Evolutionary conservation across 371 early-diverging fungal species (phyloP).

Genomic region (Mucor sp.): DNA sequence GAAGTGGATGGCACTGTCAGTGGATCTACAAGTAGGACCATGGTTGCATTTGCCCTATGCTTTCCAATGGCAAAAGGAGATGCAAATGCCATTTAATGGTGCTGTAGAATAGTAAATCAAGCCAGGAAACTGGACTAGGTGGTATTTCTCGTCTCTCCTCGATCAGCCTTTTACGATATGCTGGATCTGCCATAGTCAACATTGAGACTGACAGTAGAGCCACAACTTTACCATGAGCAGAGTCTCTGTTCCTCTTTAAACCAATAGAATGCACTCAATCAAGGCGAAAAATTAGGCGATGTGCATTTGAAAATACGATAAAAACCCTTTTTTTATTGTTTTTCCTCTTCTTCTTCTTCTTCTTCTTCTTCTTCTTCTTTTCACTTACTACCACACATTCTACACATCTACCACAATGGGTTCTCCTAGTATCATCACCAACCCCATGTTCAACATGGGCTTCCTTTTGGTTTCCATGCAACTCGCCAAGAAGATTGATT

Average conservation of each 20-base stretch:
- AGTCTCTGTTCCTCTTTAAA: not conserved
- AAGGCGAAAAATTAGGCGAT: not conserved
- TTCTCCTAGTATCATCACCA: constrained; percentile 46
- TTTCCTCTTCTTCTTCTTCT: not conserved
- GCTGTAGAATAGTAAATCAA: not conserved
- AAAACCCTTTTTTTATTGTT: not conserved
- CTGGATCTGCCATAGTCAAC: not conserved
- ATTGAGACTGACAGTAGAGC: not conserved
- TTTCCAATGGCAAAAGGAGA: not conserved
- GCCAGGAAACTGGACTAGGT: not conserved
- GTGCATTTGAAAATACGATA: not conserved
- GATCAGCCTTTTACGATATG: not conserved
- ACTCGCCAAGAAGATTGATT: constrained; percentile 67
- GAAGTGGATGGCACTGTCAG: not conserved
- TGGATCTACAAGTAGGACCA: not conserved
- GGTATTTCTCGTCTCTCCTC: not conserved
- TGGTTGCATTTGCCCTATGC: not conserved
- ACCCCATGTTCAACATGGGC: constrained; percentile 64
- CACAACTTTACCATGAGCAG: not conserved
- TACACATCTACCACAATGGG: constrained; percentile 30
- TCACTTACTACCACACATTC: constrained; percentile 1
- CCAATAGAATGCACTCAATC: not conserved
- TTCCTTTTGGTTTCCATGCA: constrained; percentile 74
- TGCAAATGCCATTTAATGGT: not conserved
- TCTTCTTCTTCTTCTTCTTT: not conserved